phyloP scores from a whole-genome alignment of 768 basidiomycete species.

The Tylopilus sp. region DNA sequence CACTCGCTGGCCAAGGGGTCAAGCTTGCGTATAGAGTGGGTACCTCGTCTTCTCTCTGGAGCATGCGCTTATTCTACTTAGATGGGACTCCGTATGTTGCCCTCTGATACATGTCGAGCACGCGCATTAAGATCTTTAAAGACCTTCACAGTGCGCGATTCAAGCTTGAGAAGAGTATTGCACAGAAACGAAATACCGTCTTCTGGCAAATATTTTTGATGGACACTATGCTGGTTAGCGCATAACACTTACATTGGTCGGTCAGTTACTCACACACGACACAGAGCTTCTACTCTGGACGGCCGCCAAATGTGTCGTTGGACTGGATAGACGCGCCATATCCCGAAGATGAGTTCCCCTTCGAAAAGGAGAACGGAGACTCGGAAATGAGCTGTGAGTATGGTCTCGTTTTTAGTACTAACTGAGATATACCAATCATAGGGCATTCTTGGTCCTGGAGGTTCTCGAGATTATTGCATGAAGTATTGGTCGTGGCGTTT shows the following conservation, averaged over 20 bases:
- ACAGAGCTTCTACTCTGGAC: constrained; percentile 60
- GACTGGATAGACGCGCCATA: constrained; percentile 54
- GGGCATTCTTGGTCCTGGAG: constrained; percentile 56
- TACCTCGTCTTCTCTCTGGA: constrained; percentile 8
- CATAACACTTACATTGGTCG: neutral
- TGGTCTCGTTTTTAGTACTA: neutral
- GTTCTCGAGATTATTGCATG: constrained; percentile 51
- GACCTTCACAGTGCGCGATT: constrained; percentile 61
- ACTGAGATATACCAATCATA: constrained; percentile 21
- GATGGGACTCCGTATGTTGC: constrained; percentile 52
- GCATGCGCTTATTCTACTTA: constrained; percentile 15
- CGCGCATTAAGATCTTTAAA: constrained; percentile 21
- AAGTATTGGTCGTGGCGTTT: constrained; percentile 48
- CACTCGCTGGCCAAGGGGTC: constrained; percentile 56
- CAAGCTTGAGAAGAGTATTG: constrained; percentile 45
- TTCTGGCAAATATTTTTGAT: constrained; percentile 69
- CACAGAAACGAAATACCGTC: constrained; percentile 48
- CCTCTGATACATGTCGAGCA: neutral
- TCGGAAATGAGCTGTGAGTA: constrained; percentile 42
- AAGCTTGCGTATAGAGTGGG: constrained; percentile 59
- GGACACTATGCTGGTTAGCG: constrained; percentile 58
- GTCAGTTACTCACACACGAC: neutral
- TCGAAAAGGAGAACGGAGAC: constrained; percentile 32
- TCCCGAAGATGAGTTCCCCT: constrained; percentile 44
- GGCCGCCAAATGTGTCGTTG: constrained; percentile 53